Conservation (phyloP, 164 flowering plant genomes). For the Berberis thunbergii region DNA sequence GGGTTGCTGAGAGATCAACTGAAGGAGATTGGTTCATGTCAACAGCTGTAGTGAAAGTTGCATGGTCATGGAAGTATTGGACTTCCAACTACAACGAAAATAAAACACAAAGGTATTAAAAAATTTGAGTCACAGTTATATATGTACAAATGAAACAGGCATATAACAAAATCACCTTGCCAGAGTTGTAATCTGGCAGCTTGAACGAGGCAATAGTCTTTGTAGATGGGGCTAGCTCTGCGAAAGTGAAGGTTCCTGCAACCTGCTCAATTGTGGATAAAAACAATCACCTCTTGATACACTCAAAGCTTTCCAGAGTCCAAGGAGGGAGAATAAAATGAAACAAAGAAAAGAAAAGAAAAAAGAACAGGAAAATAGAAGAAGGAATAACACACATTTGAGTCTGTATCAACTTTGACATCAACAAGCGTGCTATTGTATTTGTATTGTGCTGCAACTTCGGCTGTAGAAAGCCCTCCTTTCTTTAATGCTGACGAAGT, state of each 20-base stretch:
- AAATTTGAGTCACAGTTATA: background rate
- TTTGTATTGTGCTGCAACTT: slow-evolving; percentile 62
- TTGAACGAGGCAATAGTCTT: slow-evolving; percentile 72
- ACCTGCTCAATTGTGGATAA: slow-evolving; percentile 31
- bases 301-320: background rate
- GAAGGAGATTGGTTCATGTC: slow-evolving; percentile 51
- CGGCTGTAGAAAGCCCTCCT: slow-evolving; percentile 78
- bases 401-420: slow-evolving; percentile 88
- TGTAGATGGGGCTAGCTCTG: slow-evolving; percentile 70
- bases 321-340: too few species aligned
- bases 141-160: background rate
- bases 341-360: too few species aligned
- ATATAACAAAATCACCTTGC: slow-evolving; percentile 46
- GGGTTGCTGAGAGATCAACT: slow-evolving; percentile 58
- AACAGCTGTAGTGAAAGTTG: slow-evolving; percentile 48
- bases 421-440: slow-evolving; percentile 56
- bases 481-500: slow-evolving; percentile 79
- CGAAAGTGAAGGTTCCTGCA: slow-evolving; percentile 51
- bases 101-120: background rate
- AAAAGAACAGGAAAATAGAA: background rate
- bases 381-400: slow-evolving; percentile 46
- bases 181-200: slow-evolving; percentile 64
- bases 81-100: slow-evolving; percentile 58
- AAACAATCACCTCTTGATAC: background rate
- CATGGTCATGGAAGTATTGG: slow-evolving; percentile 88